Evolutionary conservation across 495 filamentous ascomycete species (phyloP).

Genomic region (Penicillium macrosclerotiorum): DNA sequence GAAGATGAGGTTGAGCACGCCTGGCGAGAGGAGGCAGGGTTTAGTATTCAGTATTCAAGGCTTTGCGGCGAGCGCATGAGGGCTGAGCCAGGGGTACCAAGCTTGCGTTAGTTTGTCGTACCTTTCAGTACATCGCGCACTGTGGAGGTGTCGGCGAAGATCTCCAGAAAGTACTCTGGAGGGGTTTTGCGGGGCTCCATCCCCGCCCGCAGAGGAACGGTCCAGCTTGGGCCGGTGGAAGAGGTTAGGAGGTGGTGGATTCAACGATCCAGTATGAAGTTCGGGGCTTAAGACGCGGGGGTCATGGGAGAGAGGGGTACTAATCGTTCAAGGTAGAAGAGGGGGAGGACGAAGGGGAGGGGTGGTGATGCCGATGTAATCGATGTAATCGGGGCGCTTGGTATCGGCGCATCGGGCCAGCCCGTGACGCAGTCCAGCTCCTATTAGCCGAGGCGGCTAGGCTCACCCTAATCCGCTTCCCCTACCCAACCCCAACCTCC

Average conservation of each 20-base stretch:
- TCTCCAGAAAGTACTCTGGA: conserved; percentile 81
- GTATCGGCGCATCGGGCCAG: conserved; percentile 26
- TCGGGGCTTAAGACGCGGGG: background rate
- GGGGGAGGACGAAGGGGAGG: background rate
- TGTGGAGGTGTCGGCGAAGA: conserved; percentile 75
- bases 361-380: conserved; percentile 15
- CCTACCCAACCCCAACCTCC: conserved; percentile 9
- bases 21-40: conserved; percentile 43
- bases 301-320: background rate
- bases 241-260: too few species aligned
- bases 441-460: conserved; percentile 41
- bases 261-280: too few species aligned
- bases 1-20: conserved; percentile 95
- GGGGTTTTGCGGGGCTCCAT: conserved; percentile 63
- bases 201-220: conserved; percentile 25
- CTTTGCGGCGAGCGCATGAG: background rate
- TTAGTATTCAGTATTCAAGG: background rate
- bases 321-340: conserved; percentile 7
- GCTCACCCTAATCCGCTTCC: conserved; percentile 10
- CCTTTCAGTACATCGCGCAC: conserved; percentile 93
- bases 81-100: too few species aligned
- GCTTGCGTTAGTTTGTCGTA: too few species aligned
- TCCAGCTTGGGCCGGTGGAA: too few species aligned
- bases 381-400: conserved; percentile 21
- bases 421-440: too few species aligned